Conservation (phyloP, 139 green algal genomes). For the Penium margaritaceum region DNA sequence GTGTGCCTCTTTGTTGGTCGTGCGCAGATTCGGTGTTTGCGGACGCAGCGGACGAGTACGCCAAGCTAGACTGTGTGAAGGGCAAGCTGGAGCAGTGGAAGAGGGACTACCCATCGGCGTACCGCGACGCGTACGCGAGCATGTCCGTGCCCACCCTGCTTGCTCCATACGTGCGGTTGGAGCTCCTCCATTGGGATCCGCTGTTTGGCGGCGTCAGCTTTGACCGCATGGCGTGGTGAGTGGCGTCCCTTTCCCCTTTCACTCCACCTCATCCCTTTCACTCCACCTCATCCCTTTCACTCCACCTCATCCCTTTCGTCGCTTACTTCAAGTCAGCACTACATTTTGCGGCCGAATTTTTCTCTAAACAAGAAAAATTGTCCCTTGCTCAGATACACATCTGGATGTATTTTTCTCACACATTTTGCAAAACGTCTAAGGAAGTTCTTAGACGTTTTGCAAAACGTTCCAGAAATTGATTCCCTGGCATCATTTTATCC, state of each 20-base stretch:
- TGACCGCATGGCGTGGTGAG: constrained; percentile 12
- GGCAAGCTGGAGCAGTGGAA: constrained; percentile 63
- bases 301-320: background rate
- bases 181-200: constrained; percentile 86
- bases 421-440: too few relatives aligned
- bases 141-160: constrained; percentile 74
- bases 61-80: constrained; percentile 59
- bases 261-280: background rate
- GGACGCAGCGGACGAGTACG: constrained; percentile 73
- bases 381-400: too few relatives aligned
- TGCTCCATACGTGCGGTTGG: constrained; percentile 81
- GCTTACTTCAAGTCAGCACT: too few relatives aligned
- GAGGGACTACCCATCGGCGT: constrained; percentile 56
- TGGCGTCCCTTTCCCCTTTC: background rate
- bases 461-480: too few relatives aligned
- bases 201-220: constrained; percentile 48
- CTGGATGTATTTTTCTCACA: too few relatives aligned
- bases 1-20: background rate
- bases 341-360: too few relatives aligned
- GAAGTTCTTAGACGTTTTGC: too few relatives aligned
- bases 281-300: background rate
- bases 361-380: too few relatives aligned
- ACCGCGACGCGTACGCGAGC: constrained; percentile 72
- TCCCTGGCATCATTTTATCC: too few relatives aligned
- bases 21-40: constrained; percentile 59